Percentiles rank a stretch among this genome's conserved stretches.
Conservation (phyloP, 176 grass and related monocot genomes). For the Oryza meyeriana region DNA sequence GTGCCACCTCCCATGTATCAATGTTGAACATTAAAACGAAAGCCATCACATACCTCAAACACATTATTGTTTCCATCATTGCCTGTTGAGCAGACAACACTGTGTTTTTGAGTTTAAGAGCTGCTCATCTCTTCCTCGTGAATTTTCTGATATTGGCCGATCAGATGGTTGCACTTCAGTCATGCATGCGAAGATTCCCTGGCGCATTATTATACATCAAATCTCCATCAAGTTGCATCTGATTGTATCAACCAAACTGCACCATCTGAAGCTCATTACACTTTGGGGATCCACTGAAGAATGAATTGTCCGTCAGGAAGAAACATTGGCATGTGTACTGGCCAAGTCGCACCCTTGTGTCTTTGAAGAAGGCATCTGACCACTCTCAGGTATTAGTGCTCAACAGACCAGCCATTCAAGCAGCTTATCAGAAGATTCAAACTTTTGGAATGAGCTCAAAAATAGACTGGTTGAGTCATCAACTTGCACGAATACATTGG, state of each 20-base stretch:
- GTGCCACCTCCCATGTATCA: slow-evolving; percentile 66
- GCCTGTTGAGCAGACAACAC: slow-evolving; percentile 56
- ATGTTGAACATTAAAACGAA: slow-evolving; percentile 56
- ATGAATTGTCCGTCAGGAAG: slow-evolving; percentile 56
- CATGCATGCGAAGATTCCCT: slow-evolving; percentile 53
- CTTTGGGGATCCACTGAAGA: slow-evolving; percentile 54
- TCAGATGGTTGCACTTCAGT: slow-evolving; percentile 33
- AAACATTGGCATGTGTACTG: slow-evolving; percentile 52
- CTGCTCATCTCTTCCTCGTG: slow-evolving; percentile 60
- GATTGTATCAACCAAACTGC: slow-evolving; percentile 67
- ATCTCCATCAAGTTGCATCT: slow-evolving; percentile 72
- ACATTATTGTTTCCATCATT: slow-evolving; percentile 35
- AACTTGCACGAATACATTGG: slow-evolving; percentile 52
- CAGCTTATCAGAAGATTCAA: slow-evolving; percentile 61
- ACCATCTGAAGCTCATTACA: slow-evolving; percentile 67
- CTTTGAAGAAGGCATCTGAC: slow-evolving; percentile 84
- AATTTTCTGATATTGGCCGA: slow-evolving; percentile 57
- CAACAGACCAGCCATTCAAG: slow-evolving; percentile 76
- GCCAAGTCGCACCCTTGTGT: slow-evolving; percentile 52
- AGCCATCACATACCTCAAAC: slow-evolving; percentile 65
- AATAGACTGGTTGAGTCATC: slow-evolving; percentile 68
- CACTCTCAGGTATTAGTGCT: slow-evolving; percentile 64
- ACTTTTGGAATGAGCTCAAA: slow-evolving; percentile 62
- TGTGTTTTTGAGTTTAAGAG: slow-evolving; percentile 46
- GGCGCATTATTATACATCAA: slow-evolving; percentile 56